Percentiles rank a stretch among this genome's conserved stretches.
These are phyloP conservation scores for Podaxis carcinomalis DNA, from an alignment of 768 basidiomycete species.

Conservation along the genomic window DNA sequence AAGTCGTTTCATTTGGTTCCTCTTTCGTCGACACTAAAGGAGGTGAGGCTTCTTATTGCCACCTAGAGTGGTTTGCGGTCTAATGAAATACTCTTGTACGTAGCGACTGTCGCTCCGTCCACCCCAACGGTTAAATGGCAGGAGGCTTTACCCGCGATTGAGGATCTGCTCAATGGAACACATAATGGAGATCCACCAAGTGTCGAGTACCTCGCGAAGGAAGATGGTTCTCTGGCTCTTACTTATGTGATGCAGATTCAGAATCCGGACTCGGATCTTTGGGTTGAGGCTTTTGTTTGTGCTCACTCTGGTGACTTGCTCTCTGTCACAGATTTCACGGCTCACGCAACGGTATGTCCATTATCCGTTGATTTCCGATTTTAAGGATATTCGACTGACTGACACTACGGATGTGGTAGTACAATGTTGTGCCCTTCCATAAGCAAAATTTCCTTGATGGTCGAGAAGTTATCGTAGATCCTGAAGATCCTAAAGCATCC, in stretches of 20 bases:
- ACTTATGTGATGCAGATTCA: constrained; percentile 32
- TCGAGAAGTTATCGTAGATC: constrained; percentile 39
- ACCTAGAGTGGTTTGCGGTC: constrained; percentile 16
- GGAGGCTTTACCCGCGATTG: constrained; percentile 17
- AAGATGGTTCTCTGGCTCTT: constrained; percentile 33
- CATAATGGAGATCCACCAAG: constrained; percentile 29
- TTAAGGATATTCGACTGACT: neutral
- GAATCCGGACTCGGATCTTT: constrained; percentile 30
- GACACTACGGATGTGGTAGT: constrained; percentile 21
- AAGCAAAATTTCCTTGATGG: constrained; percentile 48
- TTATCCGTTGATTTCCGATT: neutral
- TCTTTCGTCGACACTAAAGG: constrained; percentile 27
- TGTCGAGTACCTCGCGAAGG: constrained; percentile 35
- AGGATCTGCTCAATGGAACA: constrained; percentile 24
- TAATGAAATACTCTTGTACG: neutral
- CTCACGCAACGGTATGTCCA: constrained; percentile 31
- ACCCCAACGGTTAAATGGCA: constrained; percentile 28
- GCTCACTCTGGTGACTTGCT: constrained; percentile 45
- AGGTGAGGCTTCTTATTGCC: constrained; percentile 27
- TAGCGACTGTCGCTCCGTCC: constrained; percentile 26
- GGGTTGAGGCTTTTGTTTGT: constrained; percentile 56
- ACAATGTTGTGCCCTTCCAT: constrained; percentile 40
- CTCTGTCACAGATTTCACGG: constrained; percentile 48
- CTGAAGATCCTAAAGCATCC: constrained; percentile 44
- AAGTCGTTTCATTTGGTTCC: constrained; percentile 27